Percentiles rank a stretch among this genome's conserved stretches.
Conservation (phyloP, 2,329 filamentous ascomycete genomes). For the Exophiala spinifera region DNA sequence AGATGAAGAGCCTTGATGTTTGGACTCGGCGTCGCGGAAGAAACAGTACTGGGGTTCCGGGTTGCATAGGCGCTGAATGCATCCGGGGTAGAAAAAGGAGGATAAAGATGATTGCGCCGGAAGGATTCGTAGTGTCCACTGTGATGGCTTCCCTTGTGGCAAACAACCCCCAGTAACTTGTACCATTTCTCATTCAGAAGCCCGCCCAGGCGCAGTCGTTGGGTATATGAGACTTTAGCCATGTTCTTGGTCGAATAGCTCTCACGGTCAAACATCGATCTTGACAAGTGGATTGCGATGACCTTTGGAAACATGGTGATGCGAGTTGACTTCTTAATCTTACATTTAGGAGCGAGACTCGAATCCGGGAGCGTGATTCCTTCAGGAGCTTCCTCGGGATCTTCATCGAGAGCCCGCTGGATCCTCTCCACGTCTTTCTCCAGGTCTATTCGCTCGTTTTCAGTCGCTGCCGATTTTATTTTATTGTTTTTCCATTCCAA, state of each 20-base stretch:
- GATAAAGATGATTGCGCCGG: conserved; percentile 73
- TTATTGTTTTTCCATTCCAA: conserved; percentile 62
- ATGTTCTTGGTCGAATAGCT: conserved; percentile 84
- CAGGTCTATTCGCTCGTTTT: conserved; percentile 51
- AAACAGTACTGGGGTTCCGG: conserved; percentile 48
- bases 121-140: conserved; percentile 98
- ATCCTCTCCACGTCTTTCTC: conserved; percentile 63
- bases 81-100: conserved; percentile 78
- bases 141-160: conserved; percentile 91
- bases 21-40: conserved; percentile 50
- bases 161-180: conserved; percentile 80
- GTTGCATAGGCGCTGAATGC: conserved; percentile 70
- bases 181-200: conserved; percentile 76
- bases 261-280: conserved; percentile 81
- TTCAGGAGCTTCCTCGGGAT: conserved; percentile 74
- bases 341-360: conserved; percentile 71
- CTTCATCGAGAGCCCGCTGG: conserved; percentile 66
- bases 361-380: conserved; percentile 72
- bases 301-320: conserved; percentile 87
- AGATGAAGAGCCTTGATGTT: conserved; percentile 41
- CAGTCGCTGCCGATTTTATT: conserved; percentile 53
- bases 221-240: conserved; percentile 89
- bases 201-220: conserved; percentile 77
- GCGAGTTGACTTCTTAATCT: conserved; percentile 81
- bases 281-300: conserved; percentile 84